phyloP scores from a whole-genome alignment of 164 flowering plant species.

The Aristolochia contorta region DNA sequence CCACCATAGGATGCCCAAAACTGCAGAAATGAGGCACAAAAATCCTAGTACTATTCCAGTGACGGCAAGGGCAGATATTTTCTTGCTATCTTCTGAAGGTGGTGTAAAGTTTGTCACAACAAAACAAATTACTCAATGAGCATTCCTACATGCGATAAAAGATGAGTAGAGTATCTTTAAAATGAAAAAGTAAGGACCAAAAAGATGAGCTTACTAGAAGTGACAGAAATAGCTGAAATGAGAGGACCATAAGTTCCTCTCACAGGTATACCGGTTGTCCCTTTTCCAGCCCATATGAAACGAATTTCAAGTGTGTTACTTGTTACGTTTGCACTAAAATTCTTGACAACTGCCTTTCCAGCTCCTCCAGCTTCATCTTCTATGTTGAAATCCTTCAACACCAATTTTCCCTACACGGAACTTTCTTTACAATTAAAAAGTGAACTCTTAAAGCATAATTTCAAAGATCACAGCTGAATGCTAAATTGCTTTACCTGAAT shows the following conservation, averaged over 20 bases:
- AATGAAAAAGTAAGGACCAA: background rate
- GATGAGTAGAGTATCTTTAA: background rate
- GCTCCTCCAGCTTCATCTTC: conserved; percentile 28
- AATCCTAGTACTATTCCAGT: conserved; percentile 27
- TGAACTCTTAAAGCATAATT: background rate
- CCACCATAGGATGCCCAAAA: conserved; percentile 41
- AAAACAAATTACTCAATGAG: background rate
- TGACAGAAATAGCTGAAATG: conserved; percentile 37
- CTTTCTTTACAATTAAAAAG: background rate
- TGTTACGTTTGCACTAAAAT: conserved; percentile 21
- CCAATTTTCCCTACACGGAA: conserved; percentile 22
- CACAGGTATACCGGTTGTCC: conserved; percentile 26
- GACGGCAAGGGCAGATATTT: conserved; percentile 21
- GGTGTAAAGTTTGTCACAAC: conserved; percentile 12
- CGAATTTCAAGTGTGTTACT: conserved; percentile 27
- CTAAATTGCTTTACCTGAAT: conserved; percentile 37
- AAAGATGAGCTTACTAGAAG: conserved; percentile 15
- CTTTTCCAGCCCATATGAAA: conserved; percentile 40
- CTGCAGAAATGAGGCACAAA: conserved; percentile 8
- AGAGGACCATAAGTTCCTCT: conserved; percentile 46
- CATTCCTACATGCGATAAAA: background rate
- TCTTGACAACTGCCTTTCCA: conserved; percentile 10
- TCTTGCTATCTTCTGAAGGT: conserved; percentile 16
- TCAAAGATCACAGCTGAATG: no score
- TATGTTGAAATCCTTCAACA: conserved; percentile 30